Evolutionary conservation across 116 monocot genomes (phyloP).

Genomic region (Zostera marina): DNA sequence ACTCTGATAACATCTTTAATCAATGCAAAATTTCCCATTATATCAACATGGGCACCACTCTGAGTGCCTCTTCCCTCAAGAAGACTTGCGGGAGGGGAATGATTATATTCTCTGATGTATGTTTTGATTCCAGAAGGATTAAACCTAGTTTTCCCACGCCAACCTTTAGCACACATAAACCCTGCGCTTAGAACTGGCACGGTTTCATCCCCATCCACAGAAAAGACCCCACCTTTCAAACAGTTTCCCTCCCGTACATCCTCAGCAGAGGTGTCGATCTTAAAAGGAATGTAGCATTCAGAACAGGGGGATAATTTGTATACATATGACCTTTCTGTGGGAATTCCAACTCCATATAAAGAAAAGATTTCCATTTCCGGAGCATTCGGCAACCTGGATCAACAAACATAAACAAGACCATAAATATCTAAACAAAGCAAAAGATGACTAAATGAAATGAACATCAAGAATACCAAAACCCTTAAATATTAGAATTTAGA

Average conservation of each 20-base stretch:
- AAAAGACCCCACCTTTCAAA: conserved; percentile 67
- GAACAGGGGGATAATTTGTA: conserved; percentile 64
- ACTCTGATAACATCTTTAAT: conserved; percentile 93
- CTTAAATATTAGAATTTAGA: no score
- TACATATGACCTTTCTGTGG: conserved; percentile 90
- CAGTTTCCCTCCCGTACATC: conserved; percentile 40
- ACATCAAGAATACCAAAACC: no score
- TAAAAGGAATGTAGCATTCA: conserved; percentile 92
- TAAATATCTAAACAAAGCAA: background rate
- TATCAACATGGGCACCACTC: conserved; percentile 97
- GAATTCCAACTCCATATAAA: conserved; percentile 93
- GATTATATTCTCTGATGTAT: conserved; percentile 75
- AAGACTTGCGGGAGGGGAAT: conserved; percentile 76
- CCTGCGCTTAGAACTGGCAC: conserved; percentile 85
- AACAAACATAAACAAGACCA: background rate
- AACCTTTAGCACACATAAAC: conserved; percentile 90
- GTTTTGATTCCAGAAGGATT: conserved; percentile 88
- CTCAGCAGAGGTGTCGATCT: conserved; percentile 69
- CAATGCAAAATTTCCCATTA: conserved; percentile 96
- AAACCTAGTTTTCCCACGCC: conserved; percentile 87
- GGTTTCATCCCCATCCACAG: conserved; percentile 79
- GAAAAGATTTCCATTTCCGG: conserved; percentile 96
- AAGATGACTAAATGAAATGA: background rate
- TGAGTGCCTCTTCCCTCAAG: conserved; percentile 95
- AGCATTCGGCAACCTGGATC: conserved; percentile 74